Percentiles rank a stretch among this genome's conserved stretches.
These are phyloP conservation scores for Meredithiella fracta DNA, from an alignment of 2,329 filamentous ascomycete species.

Conservation along the genomic window DNA sequence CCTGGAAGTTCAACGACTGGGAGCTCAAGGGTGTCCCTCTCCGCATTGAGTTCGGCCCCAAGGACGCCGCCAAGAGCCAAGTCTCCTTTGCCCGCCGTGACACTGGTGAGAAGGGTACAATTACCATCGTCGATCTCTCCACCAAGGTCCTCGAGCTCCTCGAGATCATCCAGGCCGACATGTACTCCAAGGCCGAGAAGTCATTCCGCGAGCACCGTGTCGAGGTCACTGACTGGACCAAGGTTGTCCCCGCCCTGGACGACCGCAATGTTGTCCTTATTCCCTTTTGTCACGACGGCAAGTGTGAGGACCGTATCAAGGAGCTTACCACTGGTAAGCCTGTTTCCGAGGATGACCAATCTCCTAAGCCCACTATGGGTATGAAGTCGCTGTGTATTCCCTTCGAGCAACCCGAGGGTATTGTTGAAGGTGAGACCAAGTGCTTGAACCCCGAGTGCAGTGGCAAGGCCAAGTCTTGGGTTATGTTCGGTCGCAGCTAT, in stretches of 20 bases:
- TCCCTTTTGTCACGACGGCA: conserved; percentile 64
- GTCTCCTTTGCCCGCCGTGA: conserved; percentile 80
- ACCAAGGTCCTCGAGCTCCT: conserved; percentile 65
- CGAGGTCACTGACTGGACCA: conserved; percentile 70
- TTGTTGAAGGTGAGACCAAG: conserved; percentile 68
- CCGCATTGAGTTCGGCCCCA: conserved; percentile 87
- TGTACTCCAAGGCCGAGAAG: conserved; percentile 59
- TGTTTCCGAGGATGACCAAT: conserved; percentile 35
- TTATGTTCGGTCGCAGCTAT: conserved; percentile 74
- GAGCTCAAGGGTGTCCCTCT: conserved; percentile 91
- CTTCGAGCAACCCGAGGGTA: conserved; percentile 70
- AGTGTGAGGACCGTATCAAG: conserved; percentile 92
- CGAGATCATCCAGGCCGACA: conserved; percentile 75
- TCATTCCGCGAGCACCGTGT: conserved; percentile 69
- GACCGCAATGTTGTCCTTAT: conserved; percentile 85
- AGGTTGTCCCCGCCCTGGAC: conserved; percentile 81
- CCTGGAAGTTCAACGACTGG: conserved; percentile 99
- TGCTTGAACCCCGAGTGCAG: conserved; percentile 82
- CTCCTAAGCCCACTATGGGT: conserved; percentile 42
- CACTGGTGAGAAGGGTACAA: conserved; percentile 64
- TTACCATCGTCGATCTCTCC: conserved; percentile 57
- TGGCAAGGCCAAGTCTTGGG: conserved; percentile 64
- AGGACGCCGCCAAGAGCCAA: conserved; percentile 72
- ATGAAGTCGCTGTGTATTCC: conserved; percentile 57
- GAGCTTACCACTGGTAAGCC: conserved; percentile 69